A percentile compares a stretch with the other conserved stretches of the same genome.
These are phyloP conservation scores for Byssoonygena ceratinophila DNA, from an alignment of 2,329 filamentous ascomycete genomes.

Conservation along the genomic window DNA sequence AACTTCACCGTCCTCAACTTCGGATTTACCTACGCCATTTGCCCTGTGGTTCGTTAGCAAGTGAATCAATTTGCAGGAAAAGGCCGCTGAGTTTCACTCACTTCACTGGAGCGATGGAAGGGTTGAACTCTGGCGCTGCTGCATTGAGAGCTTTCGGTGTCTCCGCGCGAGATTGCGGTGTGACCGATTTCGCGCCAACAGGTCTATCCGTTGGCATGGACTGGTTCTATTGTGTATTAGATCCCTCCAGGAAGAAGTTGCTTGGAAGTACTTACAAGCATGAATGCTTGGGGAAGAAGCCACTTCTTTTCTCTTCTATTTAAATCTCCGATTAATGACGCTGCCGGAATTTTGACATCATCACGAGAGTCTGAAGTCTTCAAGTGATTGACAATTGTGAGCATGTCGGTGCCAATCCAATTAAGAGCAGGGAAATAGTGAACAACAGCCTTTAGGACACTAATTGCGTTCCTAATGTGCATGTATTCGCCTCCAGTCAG, in stretches of 20 bases:
- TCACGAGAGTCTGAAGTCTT: constrained; percentile 37
- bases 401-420: constrained; percentile 58
- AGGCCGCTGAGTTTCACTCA: constrained; percentile 24
- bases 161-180: constrained; percentile 24
- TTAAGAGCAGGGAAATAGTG: constrained; percentile 81
- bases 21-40: constrained; percentile 21
- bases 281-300: constrained; percentile 41
- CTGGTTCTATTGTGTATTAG: constrained; percentile 22
- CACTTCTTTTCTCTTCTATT: constrained; percentile 41
- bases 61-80: neutral
- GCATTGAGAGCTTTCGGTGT: constrained; percentile 34
- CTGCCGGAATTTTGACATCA: constrained; percentile 41
- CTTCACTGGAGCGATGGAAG: constrained; percentile 22
- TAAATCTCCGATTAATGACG: constrained; percentile 41
- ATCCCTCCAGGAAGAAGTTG: constrained; percentile 16
- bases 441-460: constrained; percentile 68
- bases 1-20: constrained; percentile 28
- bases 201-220: constrained; percentile 21
- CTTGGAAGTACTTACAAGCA: constrained; percentile 21
- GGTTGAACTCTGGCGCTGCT: constrained; percentile 34
- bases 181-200: constrained; percentile 21
- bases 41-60: constrained; percentile 24
- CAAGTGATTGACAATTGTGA: constrained; percentile 34
- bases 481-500: constrained; percentile 82
- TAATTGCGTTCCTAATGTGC: constrained; percentile 94